phyloP scores from a whole-genome alignment of 116 monocot species.

The Trichopus zeylanicus region DNA sequence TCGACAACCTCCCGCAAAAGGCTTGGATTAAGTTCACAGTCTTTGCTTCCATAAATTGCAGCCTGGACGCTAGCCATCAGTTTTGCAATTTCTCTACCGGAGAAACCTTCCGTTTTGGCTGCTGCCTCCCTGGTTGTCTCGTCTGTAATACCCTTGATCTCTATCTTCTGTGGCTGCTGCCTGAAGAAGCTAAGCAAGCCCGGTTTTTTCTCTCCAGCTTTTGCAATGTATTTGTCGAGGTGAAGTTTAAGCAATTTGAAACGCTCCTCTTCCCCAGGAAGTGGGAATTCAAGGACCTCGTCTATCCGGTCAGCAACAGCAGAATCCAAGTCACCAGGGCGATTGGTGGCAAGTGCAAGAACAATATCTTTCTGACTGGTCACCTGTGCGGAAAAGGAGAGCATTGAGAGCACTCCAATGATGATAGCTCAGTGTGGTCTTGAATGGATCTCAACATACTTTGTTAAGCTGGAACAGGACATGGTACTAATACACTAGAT shows the following conservation, averaged over 20 bases:
- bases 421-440: not conserved
- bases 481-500: too few species aligned
- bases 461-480: too few species aligned
- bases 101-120: conserved; percentile 11
- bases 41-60: conserved; percentile 18
- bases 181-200: not conserved
- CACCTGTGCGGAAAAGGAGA: conserved; percentile 18
- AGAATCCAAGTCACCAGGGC: conserved; percentile 13
- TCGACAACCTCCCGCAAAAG: conserved; percentile 14
- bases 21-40: conserved; percentile 5
- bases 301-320: conserved; percentile 12
- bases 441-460: not conserved
- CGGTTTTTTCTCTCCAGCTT: conserved; percentile 7
- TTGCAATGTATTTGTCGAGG: conserved; percentile 13
- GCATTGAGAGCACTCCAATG: conserved; percentile 15
- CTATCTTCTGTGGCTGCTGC: conserved; percentile 4
- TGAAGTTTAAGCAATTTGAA: conserved; percentile 14
- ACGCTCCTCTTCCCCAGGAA: conserved; percentile 11
- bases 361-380: conserved; percentile 18
- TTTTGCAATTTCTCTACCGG: conserved; percentile 12
- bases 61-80: conserved; percentile 11
- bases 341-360: conserved; percentile 8
- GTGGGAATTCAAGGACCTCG: conserved; percentile 12
- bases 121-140: conserved; percentile 12
- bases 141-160: conserved; percentile 3